Base-by-base conservation (phyloP, 345 rosid species). In the Euphorbia pulcherrima region DNA sequence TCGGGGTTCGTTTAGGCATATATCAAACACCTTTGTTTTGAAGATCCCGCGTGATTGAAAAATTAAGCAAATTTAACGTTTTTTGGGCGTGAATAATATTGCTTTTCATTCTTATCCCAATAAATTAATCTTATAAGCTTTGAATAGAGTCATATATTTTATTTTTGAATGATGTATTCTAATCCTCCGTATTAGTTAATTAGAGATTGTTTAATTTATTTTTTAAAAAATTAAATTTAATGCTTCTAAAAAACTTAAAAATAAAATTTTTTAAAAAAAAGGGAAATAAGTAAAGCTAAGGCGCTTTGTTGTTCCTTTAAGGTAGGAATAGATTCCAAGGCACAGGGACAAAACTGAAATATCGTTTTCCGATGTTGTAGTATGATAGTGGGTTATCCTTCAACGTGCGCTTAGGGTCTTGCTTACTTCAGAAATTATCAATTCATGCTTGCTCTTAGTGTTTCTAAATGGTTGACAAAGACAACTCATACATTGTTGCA, bases 391-490 rank as follows among this genome's bases (percentile, higher is more conserved):
- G 48, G 60, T 47, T 35, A 68, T 56, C 47, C 47, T 64, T 30
- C 66, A 54, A 28, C 64, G 47, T 67, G 68, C 44, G 30, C 1
- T 21, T 8, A 44, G 29, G 51, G 47, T 18, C 52, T 67, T 18
- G 30, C 65, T 16, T 29, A 20, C 68, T 53, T 55, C 72, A 59
- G 68, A 24, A n/a, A 60, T 40, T 60, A 60, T 24, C 47, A 20
- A 20, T 24, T 33, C 14, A 27, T 54, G 74, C 74, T 59, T 64
- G 59, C 41, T 51, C 44, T 35, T 62, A 29, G 37, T 61, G 67
- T 44, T 35, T 27, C 57, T 74, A 51, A 67, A 65, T 50, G 1
- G 40, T 65, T 13, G 81, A 72, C 62, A 72, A 57, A 27, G 78
- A 72, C 81, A 51, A 47, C 28, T 75, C 75, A 53, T 21, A 6